A percentile compares a stretch with the other conserved stretches of the same genome.
Conservation (phyloP, 352 stramenopile genomes). For the Salisapilia sapeloensis region DNA sequence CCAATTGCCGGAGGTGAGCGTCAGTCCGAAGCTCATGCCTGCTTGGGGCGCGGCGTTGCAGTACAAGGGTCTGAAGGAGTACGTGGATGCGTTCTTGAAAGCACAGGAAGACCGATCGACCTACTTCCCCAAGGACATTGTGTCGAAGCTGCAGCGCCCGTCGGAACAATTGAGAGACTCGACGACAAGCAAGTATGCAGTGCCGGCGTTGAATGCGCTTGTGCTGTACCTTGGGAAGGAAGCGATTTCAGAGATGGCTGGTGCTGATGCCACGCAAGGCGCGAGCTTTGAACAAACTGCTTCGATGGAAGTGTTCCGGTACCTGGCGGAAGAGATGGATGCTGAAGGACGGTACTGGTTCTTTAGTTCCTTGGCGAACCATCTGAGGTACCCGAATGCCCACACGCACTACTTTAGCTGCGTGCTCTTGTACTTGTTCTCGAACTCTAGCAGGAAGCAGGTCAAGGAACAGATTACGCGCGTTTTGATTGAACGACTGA, state of each 20-base stretch:
- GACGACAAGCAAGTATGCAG: slow-evolving; percentile 64
- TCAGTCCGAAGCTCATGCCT: slow-evolving; percentile 88
- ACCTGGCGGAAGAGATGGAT: slow-evolving; percentile 92
- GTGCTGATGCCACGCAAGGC: slow-evolving; percentile 15
- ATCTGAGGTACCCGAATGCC: slow-evolving; percentile 97
- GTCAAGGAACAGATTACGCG: slow-evolving; percentile 97
- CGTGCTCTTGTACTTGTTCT: slow-evolving; percentile 98
- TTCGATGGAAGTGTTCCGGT: slow-evolving; percentile 90
- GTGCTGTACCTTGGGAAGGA: slow-evolving; percentile 78
- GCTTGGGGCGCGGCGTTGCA: slow-evolving; percentile 89
- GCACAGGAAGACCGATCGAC: slow-evolving; percentile 74
- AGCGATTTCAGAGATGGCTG: slow-evolving; percentile 62
- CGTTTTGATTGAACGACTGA: slow-evolving; percentile 97
- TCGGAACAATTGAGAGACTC: slow-evolving; percentile 43
- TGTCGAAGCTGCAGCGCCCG: slow-evolving; percentile 53
- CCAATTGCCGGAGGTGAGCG: slow-evolving; percentile 90
- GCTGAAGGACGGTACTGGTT: slow-evolving; percentile 94
- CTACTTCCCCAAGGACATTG: slow-evolving; percentile 71
- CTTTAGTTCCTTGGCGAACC: slow-evolving; percentile 97
- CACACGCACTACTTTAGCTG: slow-evolving; percentile 99
- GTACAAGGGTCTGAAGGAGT: slow-evolving; percentile 79
- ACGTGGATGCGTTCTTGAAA: slow-evolving; percentile 93
- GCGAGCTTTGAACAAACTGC: slow-evolving; percentile 62
- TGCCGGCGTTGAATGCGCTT: slow-evolving; percentile 89
- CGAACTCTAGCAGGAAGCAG: slow-evolving; percentile 90